These are phyloP conservation scores for Paecilomyces sp. DNA, from an alignment of 2,329 filamentous ascomycete species.

Conservation along the genomic window DNA sequence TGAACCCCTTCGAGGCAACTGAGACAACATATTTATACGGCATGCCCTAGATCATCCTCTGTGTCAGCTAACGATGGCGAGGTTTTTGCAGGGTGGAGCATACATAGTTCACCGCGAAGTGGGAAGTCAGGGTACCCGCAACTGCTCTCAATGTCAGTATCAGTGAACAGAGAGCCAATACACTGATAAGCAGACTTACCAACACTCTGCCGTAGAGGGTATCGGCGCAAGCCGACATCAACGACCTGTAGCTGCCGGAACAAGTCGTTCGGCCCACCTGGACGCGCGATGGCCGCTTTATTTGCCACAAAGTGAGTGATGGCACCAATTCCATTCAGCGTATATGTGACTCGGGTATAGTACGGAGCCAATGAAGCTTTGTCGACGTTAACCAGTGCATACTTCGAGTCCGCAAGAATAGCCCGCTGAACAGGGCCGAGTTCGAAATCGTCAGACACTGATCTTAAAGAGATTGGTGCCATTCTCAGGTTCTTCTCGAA, in stretches of 20 bases:
- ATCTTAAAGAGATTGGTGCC: conserved; percentile 21
- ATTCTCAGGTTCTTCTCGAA: conserved; percentile 33
- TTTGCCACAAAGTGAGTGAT: conserved; percentile 54
- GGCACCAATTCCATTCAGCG: conserved; percentile 30
- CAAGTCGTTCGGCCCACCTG: conserved; percentile 54
- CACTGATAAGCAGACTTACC: conserved; percentile 18
- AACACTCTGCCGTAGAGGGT: conserved; percentile 21
- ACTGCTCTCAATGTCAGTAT: conserved; percentile 16
- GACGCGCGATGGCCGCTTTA: conserved; percentile 42
- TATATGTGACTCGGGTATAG: conserved; percentile 23
- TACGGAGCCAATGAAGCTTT: conserved; percentile 11
- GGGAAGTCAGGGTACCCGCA: conserved; percentile 32
- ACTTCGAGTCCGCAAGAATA: conserved; percentile 17
- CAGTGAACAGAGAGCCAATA: not conserved
- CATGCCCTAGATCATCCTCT: conserved; percentile 38
- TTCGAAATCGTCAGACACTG: conserved; percentile 24
- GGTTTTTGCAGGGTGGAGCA: conserved; percentile 5
- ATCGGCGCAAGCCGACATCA: conserved; percentile 42
- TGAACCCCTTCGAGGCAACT: conserved; percentile 38
- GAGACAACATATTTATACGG: conserved; percentile 54
- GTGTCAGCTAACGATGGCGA: conserved; percentile 2
- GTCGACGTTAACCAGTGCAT: conserved; percentile 3
- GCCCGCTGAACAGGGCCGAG: conserved; percentile 19
- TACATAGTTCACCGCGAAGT: conserved; percentile 45
- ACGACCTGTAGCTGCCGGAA: conserved; percentile 44